Conservation (phyloP, 1,139 yeast genomes). For the Yamadazyma triangularis region DNA sequence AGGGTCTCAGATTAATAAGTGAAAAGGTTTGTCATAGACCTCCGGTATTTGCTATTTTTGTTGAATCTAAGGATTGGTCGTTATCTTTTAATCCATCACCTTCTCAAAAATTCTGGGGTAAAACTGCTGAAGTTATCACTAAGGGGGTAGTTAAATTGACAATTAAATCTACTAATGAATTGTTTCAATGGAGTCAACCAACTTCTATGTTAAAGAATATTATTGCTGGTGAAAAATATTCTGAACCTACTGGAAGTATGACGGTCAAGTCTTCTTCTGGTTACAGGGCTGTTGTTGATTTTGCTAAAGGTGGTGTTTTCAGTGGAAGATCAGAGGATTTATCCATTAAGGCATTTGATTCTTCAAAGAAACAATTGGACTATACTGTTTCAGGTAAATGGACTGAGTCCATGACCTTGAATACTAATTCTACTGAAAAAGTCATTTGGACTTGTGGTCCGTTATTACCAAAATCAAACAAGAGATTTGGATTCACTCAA, state of each 20-base stretch:
- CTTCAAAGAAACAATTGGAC: conserved; percentile 29
- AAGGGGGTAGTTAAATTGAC: conserved; percentile 62
- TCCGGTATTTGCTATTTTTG: conserved; percentile 73
- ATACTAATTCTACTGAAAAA: conserved; percentile 36
- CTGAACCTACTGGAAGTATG: conserved; percentile 79
- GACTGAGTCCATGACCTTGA: conserved; percentile 58
- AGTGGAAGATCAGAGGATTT: conserved; percentile 86
- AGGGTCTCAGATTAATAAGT: conserved; percentile 61
- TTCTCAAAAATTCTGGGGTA: conserved; percentile 92
- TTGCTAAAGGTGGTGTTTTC: conserved; percentile 71
- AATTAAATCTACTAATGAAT: conserved; percentile 60
- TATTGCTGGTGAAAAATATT: conserved; percentile 90
- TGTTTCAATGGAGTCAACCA: conserved; percentile 78
- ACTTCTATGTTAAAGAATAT: conserved; percentile 77
- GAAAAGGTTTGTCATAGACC: conserved; percentile 86
- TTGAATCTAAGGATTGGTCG: conserved; percentile 74
- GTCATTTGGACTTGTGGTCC: conserved; percentile 65
- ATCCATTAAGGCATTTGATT: conserved; percentile 48
- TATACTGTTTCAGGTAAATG: conserved; percentile 65
- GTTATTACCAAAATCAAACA: conserved; percentile 52
- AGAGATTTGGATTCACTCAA: conserved; percentile 79
- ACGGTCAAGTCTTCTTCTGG: conserved; percentile 68
- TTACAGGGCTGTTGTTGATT: conserved; percentile 63
- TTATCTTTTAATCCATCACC: conserved; percentile 73
- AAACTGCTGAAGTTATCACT: conserved; percentile 77